A percentile compares a stretch with the other conserved stretches of the same genome.
Conservation (phyloP, 306 rosid genomes). For the Fragaria nilgerrensis region DNA sequence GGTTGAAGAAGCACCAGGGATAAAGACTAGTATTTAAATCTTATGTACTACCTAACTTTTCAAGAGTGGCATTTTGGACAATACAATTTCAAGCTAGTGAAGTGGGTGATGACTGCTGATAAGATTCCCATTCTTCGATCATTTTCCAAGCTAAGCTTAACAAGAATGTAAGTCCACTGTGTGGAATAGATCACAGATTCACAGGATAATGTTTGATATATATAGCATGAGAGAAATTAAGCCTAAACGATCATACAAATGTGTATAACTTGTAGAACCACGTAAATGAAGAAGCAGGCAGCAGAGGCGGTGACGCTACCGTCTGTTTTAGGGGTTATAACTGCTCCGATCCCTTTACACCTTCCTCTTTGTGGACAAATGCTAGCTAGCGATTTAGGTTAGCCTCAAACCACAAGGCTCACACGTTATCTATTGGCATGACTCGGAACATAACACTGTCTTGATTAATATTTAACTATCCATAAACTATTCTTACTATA, state of each 20-base stretch:
- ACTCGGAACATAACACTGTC: too few relatives aligned
- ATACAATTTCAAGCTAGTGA: background rate
- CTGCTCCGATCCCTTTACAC: conserved; percentile 33
- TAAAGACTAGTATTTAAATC: too few relatives aligned
- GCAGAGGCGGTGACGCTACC: conserved; percentile 20
- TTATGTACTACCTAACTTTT: background rate
- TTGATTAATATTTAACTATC: too few relatives aligned
- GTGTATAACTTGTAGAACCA: background rate
- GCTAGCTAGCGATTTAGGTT: background rate
- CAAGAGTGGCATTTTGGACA: background rate
- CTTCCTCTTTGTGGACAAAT: background rate
- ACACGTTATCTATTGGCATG: background rate
- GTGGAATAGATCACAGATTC: background rate
- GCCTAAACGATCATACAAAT: too few relatives aligned
- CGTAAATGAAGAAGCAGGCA: conserved; percentile 11
- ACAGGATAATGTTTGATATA: background rate
- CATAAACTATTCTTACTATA: too few relatives aligned
- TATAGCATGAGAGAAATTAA: too few relatives aligned
- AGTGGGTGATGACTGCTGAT: conserved; percentile 10
- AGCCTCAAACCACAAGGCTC: background rate
- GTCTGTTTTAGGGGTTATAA: conserved; percentile 25
- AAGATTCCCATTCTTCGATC: background rate
- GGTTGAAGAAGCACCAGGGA: too few relatives aligned
- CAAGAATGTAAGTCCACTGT: background rate
- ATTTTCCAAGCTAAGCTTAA: background rate